Conservation (phyloP, 2,329 filamentous ascomycete genomes). For the Dothidotthia symphoricarpi region DNA sequence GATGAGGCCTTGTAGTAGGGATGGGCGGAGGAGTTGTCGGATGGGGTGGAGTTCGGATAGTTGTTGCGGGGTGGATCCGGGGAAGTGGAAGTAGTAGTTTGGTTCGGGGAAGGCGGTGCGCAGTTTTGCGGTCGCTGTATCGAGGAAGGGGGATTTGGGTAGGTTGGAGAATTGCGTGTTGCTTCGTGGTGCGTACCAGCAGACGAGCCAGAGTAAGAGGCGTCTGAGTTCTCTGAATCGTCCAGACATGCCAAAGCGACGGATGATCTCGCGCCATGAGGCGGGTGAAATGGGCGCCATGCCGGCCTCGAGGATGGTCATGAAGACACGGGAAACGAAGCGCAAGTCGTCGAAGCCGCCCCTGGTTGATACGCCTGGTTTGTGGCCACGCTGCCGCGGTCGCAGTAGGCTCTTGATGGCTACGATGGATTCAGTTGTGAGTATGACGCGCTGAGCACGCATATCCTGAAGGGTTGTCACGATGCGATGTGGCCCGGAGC, state of each 20-base stretch:
- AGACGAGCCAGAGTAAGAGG: slow-evolving; percentile 53
- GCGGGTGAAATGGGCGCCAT: slow-evolving; percentile 42
- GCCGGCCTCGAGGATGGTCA: slow-evolving; percentile 49
- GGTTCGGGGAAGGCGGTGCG: slow-evolving; percentile 13
- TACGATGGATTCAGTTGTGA: slow-evolving; percentile 46
- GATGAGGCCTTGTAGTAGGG: slow-evolving; percentile 32
- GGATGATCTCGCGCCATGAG: slow-evolving; percentile 59
- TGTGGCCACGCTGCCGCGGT: slow-evolving; percentile 41
- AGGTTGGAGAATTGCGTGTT: slow-evolving; percentile 16
- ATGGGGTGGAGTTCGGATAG: slow-evolving; percentile 24
- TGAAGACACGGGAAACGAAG: slow-evolving; percentile 50
- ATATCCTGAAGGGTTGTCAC: slow-evolving; percentile 50
- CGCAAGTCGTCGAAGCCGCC: slow-evolving; percentile 40
- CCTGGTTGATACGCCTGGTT: slow-evolving; percentile 14
- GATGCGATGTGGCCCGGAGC: slow-evolving; percentile 24
- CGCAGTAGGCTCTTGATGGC: slow-evolving; percentile 45
- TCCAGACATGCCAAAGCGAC: slow-evolving; percentile 58
- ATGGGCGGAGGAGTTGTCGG: slow-evolving; percentile 23
- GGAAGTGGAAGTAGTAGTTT: slow-evolving; percentile 19
- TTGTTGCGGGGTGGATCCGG: slow-evolving; percentile 6
- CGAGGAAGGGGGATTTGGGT: slow-evolving; percentile 23
- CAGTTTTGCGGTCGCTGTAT: slow-evolving; percentile 19
- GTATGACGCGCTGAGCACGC: slow-evolving; percentile 43
- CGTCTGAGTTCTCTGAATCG: slow-evolving; percentile 53
- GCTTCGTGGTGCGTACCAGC: slow-evolving; percentile 36